Evolutionary conservation across 2,329 filamentous ascomycete species (phyloP).

Genomic region (Colletotrichum limetticola): DNA sequence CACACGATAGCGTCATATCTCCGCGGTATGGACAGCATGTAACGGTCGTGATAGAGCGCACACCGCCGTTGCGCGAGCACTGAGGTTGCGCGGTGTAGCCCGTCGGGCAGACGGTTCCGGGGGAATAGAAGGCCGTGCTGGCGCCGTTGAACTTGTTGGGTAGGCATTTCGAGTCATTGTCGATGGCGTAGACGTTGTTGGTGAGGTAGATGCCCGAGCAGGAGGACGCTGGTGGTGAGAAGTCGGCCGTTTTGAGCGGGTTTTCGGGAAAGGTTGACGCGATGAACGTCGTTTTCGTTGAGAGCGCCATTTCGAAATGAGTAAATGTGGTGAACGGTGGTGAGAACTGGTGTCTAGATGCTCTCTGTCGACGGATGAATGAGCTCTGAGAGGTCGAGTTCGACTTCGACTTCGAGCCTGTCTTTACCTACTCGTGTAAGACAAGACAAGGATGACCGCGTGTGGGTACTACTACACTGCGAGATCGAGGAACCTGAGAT

Average conservation of each 20-base stretch:
- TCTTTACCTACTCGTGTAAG: not conserved
- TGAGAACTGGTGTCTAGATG: too few relatives aligned
- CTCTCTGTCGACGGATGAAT: too few relatives aligned
- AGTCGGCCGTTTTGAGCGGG: constrained; percentile 39
- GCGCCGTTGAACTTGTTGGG: constrained; percentile 35
- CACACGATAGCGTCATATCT: constrained; percentile 37
- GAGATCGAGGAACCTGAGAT: not conserved
- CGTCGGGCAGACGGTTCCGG: constrained; percentile 24
- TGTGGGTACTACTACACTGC: not conserved
- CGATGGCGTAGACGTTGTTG: constrained; percentile 36
- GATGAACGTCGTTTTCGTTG: constrained; percentile 27
- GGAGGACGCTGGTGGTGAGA: constrained; percentile 26
- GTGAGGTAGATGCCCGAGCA: constrained; percentile 36
- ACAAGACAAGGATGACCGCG: not conserved
- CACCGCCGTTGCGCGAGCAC: constrained; percentile 41
- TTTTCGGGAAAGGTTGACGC: constrained; percentile 32
- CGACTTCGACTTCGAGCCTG: not conserved
- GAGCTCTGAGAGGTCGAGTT: not conserved
- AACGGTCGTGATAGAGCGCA: constrained; percentile 40
- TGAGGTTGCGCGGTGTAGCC: constrained; percentile 38
- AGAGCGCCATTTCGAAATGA: not conserved
- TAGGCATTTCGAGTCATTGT: constrained; percentile 36
- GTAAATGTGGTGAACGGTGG: not conserved
- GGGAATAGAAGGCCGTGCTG: constrained; percentile 36
- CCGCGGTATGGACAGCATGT: constrained; percentile 40